Conservation (phyloP, 305 asterid species). For the Fraxinus greggii region DNA sequence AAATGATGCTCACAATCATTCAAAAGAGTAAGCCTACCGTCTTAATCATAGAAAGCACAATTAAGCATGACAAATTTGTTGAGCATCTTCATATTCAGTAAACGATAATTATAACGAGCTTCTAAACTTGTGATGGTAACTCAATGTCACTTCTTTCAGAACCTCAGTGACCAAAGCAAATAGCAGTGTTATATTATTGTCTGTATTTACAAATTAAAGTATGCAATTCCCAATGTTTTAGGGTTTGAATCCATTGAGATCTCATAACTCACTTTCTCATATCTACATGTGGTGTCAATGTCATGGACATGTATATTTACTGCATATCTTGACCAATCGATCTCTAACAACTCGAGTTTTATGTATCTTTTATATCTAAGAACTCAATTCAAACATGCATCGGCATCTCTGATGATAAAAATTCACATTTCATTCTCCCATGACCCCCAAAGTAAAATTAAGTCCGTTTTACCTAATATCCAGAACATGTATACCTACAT, state of each 20-base stretch:
- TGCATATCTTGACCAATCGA: not conserved
- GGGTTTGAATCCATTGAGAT: not conserved
- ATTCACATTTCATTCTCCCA: not conserved
- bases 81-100: not conserved
- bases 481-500: not conserved
- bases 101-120: not conserved
- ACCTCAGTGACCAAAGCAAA: not conserved
- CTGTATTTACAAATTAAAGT: not conserved
- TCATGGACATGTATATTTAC: not conserved
- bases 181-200: not conserved
- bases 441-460: too few species aligned
- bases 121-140: not conserved
- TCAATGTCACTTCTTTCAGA: not conserved
- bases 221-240: not conserved
- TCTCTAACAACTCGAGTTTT: not conserved
- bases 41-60: not conserved
- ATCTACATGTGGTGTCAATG: not conserved
- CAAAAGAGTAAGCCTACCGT: not conserved
- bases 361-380: not conserved
- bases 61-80: not conserved
- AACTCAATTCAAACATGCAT: not conserved
- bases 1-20: not conserved
- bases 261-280: not conserved
- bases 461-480: not conserved
- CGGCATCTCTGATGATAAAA: not conserved